Conservation (phyloP, 2,329 filamentous ascomycete genomes). For the Trichoderma breve region DNA sequence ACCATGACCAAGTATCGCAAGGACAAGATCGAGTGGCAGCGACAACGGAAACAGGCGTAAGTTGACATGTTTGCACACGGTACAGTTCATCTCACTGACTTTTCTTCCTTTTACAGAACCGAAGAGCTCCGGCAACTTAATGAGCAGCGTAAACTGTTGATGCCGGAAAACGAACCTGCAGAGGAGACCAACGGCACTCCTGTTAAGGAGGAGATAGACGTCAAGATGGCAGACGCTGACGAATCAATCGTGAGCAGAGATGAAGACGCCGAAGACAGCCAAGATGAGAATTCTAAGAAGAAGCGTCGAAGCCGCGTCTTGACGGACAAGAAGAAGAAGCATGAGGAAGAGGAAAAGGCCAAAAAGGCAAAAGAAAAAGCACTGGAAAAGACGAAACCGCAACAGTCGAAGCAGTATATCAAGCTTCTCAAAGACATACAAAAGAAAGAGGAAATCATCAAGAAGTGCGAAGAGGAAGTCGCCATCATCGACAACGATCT, state of each 20-base stretch:
- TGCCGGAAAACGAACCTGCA: constrained; percentile 69
- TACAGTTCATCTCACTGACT: neutral
- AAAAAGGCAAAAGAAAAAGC: constrained; percentile 70
- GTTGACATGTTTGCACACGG: constrained; percentile 30
- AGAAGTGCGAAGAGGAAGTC: constrained; percentile 81
- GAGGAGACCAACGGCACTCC: constrained; percentile 53
- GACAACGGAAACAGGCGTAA: constrained; percentile 67
- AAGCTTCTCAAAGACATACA: constrained; percentile 87
- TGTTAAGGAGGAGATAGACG: constrained; percentile 52
- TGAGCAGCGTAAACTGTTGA: constrained; percentile 68
- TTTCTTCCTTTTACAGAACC: constrained; percentile 44
- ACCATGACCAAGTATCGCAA: constrained; percentile 95
- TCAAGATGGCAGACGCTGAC: constrained; percentile 62
- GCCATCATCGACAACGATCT: constrained; percentile 84
- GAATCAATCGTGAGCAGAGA: constrained; percentile 56
- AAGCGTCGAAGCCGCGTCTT: constrained; percentile 57
- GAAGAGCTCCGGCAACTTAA: constrained; percentile 70
- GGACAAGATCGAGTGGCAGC: constrained; percentile 90
- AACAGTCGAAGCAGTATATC: constrained; percentile 84
- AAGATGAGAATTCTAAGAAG: constrained; percentile 61
- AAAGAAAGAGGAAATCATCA: constrained; percentile 77
- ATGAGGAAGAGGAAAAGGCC: constrained; percentile 68
- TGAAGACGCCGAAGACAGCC: constrained; percentile 64
- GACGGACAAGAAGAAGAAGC: constrained; percentile 70
- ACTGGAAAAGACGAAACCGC: constrained; percentile 67